phyloP scores from a whole-genome alignment of 257 asterid genomes.

The Solanum pimpinellifolium region DNA sequence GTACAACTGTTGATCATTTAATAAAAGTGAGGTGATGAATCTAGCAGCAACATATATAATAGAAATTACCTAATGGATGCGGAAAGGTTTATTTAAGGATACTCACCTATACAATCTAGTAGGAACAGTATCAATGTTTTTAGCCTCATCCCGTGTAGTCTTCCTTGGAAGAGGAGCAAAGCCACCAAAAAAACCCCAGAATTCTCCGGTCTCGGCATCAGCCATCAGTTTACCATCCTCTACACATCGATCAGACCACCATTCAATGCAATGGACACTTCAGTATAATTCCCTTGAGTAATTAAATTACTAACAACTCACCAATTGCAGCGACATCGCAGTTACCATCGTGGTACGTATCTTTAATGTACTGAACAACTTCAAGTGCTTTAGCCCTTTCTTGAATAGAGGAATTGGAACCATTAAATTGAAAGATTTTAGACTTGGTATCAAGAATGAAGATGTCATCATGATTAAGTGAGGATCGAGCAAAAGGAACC shows the following conservation, averaged over 20 bases:
- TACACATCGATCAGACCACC: constrained; percentile 21
- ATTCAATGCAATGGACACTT: constrained; percentile 11
- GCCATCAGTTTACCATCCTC: constrained; percentile 99
- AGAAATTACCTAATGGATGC: neutral
- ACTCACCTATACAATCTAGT: constrained; percentile 70
- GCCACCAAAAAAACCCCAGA: constrained; percentile 99
- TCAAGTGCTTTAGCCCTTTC: constrained; percentile 99
- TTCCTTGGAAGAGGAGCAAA: constrained; percentile 99
- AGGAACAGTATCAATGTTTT: constrained; percentile 29
- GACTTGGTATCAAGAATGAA: constrained; percentile 89
- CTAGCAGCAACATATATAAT: neutral
- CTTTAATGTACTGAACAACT: constrained; percentile 94
- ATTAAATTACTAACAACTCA: constrained; percentile 20
- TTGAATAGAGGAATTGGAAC: constrained; percentile 95
- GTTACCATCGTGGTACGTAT: constrained; percentile 91
- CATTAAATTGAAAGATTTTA: constrained; percentile 90
- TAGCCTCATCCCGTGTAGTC: constrained; percentile 37
- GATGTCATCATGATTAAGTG: constrained; percentile 95
- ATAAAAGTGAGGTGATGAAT: neutral
- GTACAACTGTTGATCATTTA: neutral
- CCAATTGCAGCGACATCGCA: constrained; percentile 96
- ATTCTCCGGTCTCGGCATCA: constrained; percentile 99
- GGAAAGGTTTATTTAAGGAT: neutral
- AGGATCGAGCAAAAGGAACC: constrained; percentile 90
- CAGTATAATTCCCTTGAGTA: constrained; percentile 8